Base-by-base conservation (phyloP, 2,329 filamentous ascomycete genomes). In the Anisogramma anomala region DNA sequence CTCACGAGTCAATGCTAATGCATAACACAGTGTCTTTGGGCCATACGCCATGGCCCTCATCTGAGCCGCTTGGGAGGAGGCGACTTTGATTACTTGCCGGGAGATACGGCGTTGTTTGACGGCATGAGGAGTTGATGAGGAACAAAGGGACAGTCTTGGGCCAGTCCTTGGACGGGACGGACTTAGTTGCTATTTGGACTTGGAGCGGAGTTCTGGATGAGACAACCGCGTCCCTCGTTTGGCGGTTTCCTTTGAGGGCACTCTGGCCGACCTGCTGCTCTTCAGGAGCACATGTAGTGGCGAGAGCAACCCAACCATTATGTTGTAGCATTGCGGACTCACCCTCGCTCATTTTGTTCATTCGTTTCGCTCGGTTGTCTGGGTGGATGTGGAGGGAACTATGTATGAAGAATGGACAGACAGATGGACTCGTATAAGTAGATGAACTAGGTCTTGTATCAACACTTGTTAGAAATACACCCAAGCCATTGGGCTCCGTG, bases 1-100 rank as follows among this genome's bases (percentile, higher is more conserved):
- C n/a, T n/a, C n/a, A n/a, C n/a, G n/a, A 4, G 6, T 2, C 13
- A 17, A 26, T 13, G 38, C 40, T 56, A 48, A 54, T 40, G 25
- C 11, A 17, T 6, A 22, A 2, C 30, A 30, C 42, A 67, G 63
- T 45, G 69, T 68, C 23, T 54, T 71, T 39, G 66, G 69, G 43
- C 68, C 69, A 26, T 72, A 68, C 57, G 62, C 72, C 47, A 68
- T 68, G 58, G 68, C 67, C 53, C 62, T 70, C 48, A 61, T 72
- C 49, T 72, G 62, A 58, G 39, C 19, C 15, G 15, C 30, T 10
- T 6, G 9, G 8, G n/a, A 6, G 7, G n/a, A n/a, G 8, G 11
- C 19, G 22, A 3, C 33, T 13, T 31, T 8, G 31, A n/a, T 25
- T 19, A 13, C 31, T n/a, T 14, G 10, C n/a, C 7, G 26, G 13